A percentile compares a stretch with the other conserved stretches of the same genome.
These are phyloP conservation scores for Tetracladium maxilliforme DNA, from an alignment of 2,329 filamentous ascomycete genomes.

Conservation along the genomic window DNA sequence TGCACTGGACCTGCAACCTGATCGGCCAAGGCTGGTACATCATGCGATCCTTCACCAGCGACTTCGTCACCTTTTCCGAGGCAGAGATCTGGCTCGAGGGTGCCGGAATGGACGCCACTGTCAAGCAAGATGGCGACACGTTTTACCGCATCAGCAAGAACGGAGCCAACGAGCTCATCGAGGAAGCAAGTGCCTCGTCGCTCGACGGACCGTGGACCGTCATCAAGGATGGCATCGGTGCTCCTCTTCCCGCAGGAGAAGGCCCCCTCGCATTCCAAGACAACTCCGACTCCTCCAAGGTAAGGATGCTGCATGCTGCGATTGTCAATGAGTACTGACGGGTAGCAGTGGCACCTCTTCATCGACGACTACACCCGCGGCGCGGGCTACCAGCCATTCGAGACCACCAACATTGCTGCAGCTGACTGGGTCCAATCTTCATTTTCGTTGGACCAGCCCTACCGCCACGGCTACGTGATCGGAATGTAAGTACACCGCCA, in stretches of 20 bases:
- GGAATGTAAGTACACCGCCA: no score
- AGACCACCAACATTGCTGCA: no score
- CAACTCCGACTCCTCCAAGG: constrained; percentile 5
- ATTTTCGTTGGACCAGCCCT: no score
- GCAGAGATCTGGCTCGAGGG: constrained; percentile 4
- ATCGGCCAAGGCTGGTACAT: constrained; percentile 5
- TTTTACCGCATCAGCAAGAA: constrained; percentile 7
- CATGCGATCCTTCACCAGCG: constrained; percentile 5
- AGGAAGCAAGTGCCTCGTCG: constrained; percentile 4
- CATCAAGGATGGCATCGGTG: constrained; percentile 5
- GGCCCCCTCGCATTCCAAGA: constrained; percentile 7
- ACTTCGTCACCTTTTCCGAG: constrained; percentile 6
- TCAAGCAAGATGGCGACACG: constrained; percentile 2
- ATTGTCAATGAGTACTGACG: no score
- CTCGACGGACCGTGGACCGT: constrained; percentile 5
- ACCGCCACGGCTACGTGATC: no score
- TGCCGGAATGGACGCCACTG: constrained; percentile 7
- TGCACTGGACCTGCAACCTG: no score
- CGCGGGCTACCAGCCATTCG: no score
- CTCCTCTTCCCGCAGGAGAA: constrained; percentile 6
- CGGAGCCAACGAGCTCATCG: constrained; percentile 5
- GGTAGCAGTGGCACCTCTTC: no score
- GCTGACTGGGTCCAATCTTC: no score
- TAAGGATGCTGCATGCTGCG: no score
- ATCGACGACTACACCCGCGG: no score